Base-by-base conservation (phyloP, 2,329 filamentous ascomycete species). In the Hymenotorrendiella dingleyae region DNA sequence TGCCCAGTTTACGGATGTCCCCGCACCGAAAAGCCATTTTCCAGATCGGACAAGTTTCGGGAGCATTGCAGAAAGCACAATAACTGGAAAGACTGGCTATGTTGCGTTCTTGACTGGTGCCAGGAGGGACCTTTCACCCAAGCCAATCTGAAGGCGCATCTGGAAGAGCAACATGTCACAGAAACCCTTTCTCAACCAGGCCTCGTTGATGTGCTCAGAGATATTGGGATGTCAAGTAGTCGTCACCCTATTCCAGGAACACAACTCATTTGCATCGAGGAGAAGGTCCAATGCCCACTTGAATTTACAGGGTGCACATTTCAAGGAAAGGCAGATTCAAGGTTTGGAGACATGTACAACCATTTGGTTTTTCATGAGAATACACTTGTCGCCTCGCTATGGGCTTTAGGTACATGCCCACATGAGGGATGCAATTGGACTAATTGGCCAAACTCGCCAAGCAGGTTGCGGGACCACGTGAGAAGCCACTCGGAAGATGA, bases 391-490 rank as follows among this genome's bases (percentile, higher is more conserved):
- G 24, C 17, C 14, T 35, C 20, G 43, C 27, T 10, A 44, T 45
- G 3, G n/a, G n/a, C n/a, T n/a, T n/a, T n/a, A n/a, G n/a, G n/a
- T n/a, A n/a, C n/a, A n/a, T n/a, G n/a, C n/a, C n/a, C n/a, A 1
- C 4, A 1, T 4, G 16, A 21, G 17, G n/a, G 5, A 20, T 24
- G 1, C 43, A 57, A 9, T 43, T 30, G 6, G 56, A 43, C 36
- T 54, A 58, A 11, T 54, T 24, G 41, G 49, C 11, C 49, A 36
- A 23, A 55, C 42, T 21, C 50, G 41, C 9, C 47, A 42, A 12
- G 7, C 22, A 8, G 40, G 30, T 7, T 50, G 43, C 24, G 23
- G 39, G 49, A 36, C 19, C 52, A 49, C 2, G 29, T 46, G 3
- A 16, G 17, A 12, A 24, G 4, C 4, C 33, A 42, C 24, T 36